Evolutionary conservation across 257 asterid species (phyloP).

Genomic region (Solanum chmielewskii): DNA sequence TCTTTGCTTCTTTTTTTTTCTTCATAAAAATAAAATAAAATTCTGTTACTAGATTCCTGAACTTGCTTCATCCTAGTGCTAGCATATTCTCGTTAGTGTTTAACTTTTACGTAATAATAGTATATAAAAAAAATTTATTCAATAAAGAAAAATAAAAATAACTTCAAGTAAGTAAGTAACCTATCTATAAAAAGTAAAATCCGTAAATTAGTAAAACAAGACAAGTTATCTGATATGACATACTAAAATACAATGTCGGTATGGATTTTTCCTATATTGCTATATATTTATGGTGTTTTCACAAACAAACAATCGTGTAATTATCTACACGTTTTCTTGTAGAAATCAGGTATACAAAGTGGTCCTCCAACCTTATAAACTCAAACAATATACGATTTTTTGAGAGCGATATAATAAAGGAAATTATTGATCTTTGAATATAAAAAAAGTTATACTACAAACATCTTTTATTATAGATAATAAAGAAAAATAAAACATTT

Average conservation of each 20-base stretch:
- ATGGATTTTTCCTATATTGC: not conserved
- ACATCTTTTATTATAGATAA: not conserved
- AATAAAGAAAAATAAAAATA: not conserved
- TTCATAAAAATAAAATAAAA: no score
- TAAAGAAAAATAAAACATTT: not conserved
- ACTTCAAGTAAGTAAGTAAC: not conserved
- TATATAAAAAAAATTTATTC: not conserved
- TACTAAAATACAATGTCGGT: not conserved
- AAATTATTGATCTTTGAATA: not conserved
- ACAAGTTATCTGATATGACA: not conserved
- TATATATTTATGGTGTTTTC: not conserved
- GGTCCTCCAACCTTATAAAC: not conserved
- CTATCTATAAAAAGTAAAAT: not conserved
- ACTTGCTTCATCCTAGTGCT: not conserved
- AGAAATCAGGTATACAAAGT: not conserved
- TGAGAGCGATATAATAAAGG: not conserved
- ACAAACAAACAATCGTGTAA: not conserved
- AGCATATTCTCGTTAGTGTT: not conserved
- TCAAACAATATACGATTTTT: not conserved
- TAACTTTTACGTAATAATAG: not conserved
- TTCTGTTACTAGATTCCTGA: not conserved
- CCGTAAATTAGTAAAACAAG: not conserved
- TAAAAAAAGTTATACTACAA: not conserved
- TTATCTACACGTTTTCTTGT: not conserved
- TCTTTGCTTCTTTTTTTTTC: not conserved